A percentile compares a stretch with the other conserved stretches of the same genome.
Evolutionary conservation across 257 asterid genomes (phyloP).

Genomic region (Gynochthodes officinalis): DNA sequence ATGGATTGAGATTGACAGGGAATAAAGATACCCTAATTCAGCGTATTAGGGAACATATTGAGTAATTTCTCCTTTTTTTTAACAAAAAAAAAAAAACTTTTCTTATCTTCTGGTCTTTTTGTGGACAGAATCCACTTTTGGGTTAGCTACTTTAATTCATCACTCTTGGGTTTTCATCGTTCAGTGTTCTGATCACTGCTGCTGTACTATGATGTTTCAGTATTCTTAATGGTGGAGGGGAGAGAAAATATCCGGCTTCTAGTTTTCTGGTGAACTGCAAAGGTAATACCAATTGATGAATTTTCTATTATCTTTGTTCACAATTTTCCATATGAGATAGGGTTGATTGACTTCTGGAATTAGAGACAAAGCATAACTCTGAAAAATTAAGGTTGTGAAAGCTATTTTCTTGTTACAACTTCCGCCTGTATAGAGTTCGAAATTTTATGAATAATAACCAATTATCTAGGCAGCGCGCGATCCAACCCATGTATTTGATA

Average conservation of each 20-base stretch:
- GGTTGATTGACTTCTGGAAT: neutral
- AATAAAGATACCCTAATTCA: slow-evolving; percentile 54
- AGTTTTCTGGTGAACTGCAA: slow-evolving; percentile 78
- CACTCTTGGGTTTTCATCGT: neutral
- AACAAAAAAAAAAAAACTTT: no score
- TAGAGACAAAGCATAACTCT: neutral
- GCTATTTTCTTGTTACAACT: neutral
- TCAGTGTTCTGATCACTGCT: slow-evolving; percentile 9
- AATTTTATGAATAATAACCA: no score
- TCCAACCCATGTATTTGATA: neutral
- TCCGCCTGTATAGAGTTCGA: neutral
- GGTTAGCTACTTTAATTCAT: neutral
- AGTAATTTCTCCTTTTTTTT: slow-evolving; percentile 38
- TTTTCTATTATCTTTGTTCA: neutral
- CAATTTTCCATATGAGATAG: neutral
- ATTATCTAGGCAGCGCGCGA: neutral
- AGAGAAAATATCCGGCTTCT: slow-evolving; percentile 65
- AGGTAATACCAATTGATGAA: slow-evolving; percentile 37
- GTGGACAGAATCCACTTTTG: neutral
- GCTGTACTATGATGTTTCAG: slow-evolving; percentile 34
- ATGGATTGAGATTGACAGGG: slow-evolving; percentile 81
- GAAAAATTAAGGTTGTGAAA: neutral
- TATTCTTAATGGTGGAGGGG: slow-evolving; percentile 67
- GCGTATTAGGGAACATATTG: slow-evolving; percentile 75
- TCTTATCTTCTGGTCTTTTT: neutral